Evolutionary conservation across 441 rosid genomes (phyloP).

Genomic region (Rhodomyrtus psidioides): DNA sequence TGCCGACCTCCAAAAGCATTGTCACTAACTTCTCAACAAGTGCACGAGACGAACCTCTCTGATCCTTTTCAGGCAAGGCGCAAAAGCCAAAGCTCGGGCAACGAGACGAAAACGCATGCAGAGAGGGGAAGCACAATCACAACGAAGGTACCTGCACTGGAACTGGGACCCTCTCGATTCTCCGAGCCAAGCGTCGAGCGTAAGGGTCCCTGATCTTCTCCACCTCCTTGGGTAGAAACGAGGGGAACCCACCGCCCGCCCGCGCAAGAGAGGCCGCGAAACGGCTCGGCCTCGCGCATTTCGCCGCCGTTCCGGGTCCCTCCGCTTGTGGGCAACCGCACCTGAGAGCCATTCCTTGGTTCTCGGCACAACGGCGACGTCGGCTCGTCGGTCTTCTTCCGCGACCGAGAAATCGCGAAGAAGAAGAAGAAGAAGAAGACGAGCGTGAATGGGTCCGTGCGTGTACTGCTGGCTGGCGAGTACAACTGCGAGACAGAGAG

Average conservation of each 20-base stretch:
- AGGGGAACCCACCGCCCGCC: slow-evolving; percentile 36
- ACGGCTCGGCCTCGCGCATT: neutral
- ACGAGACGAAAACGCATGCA: neutral
- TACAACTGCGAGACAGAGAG: too few species aligned
- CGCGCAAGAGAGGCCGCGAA: neutral
- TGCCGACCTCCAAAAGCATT: neutral
- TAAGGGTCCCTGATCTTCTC: slow-evolving; percentile 69
- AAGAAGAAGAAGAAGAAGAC: neutral
- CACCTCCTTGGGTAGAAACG: slow-evolving; percentile 67
- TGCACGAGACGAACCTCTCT: neutral
- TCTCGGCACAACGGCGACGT: neutral
- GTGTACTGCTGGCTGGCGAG: neutral
- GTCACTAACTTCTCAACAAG: neutral
- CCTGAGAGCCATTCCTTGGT: neutral
- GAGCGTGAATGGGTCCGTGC: neutral
- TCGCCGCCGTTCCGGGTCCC: neutral
- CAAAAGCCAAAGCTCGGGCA: neutral
- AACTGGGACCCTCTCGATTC: slow-evolving; percentile 63
- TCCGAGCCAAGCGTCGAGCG: slow-evolving; percentile 60
- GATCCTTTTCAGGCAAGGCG: neutral
- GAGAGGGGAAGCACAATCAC: neutral
- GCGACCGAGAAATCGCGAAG: neutral
- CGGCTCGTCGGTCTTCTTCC: neutral
- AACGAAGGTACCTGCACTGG: slow-evolving; percentile 28
- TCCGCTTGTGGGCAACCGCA: neutral